Conservation (phyloP, 1,284 basidiomycete genomes). For the Rhizoctonia solani region DNA sequence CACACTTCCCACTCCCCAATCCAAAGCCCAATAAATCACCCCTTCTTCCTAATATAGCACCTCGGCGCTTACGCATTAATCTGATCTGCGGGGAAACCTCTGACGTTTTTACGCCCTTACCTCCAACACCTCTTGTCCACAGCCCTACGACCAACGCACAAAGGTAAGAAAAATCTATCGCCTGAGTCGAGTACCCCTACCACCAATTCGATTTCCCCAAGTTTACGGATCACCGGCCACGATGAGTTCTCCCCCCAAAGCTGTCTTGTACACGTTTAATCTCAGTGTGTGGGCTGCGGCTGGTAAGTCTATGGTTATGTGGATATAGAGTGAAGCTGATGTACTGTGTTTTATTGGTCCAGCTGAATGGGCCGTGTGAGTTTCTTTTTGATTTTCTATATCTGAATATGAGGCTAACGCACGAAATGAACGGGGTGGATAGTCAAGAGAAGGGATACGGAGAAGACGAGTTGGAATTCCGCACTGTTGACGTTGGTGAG, state of each 20-base stretch:
- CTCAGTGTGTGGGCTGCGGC: conserved; percentile 64
- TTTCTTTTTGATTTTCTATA: not conserved
- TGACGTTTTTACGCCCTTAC: too few relatives aligned
- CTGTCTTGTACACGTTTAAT: conserved; percentile 61
- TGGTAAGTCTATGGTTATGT: conserved; percentile 50
- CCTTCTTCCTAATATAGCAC: too few relatives aligned
- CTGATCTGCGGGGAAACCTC: conserved; percentile 1
- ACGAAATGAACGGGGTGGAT: too few relatives aligned
- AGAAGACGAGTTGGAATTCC: conserved; percentile 65
- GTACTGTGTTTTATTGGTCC: too few relatives aligned
- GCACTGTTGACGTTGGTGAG: conserved; percentile 64
- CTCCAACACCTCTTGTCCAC: too few relatives aligned
- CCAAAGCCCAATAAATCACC: too few relatives aligned
- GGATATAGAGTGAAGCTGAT: conserved; percentile 57
- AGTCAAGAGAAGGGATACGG: conserved; percentile 77
- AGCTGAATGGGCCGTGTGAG: conserved; percentile 35
- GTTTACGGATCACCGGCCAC: conserved; percentile 7
- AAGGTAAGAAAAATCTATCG: not conserved
- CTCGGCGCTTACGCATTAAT: not conserved
- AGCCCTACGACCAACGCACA: too few relatives aligned
- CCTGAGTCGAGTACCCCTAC: not conserved
- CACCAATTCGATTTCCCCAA: not conserved
- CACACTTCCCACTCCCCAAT: too few relatives aligned
- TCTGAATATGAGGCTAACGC: not conserved
- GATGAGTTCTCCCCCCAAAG: conserved; percentile 54